Conservation (phyloP, 2,329 filamentous ascomycete species). For the Beauveria caledonica region DNA sequence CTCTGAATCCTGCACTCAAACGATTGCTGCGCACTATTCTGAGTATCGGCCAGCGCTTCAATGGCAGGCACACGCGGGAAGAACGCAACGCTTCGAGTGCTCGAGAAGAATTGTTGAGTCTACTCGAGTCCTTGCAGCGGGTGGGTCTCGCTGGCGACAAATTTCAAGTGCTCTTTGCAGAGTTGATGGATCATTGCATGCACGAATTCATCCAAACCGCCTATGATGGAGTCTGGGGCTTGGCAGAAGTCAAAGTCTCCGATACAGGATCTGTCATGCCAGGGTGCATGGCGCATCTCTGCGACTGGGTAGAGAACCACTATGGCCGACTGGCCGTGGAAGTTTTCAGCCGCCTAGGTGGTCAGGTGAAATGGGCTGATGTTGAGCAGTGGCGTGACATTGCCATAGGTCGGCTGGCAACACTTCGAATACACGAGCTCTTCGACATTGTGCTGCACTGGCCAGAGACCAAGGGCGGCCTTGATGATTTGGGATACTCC, state of each 20-base stretch:
- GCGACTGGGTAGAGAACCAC: slow-evolving; percentile 59
- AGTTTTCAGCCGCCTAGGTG: slow-evolving; percentile 43
- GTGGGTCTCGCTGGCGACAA: slow-evolving; percentile 62
- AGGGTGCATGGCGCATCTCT: slow-evolving; percentile 50
- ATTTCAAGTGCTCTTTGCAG: slow-evolving; percentile 64
- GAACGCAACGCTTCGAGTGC: slow-evolving; percentile 28
- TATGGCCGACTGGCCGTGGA: slow-evolving; percentile 58
- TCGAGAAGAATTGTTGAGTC: slow-evolving; percentile 42
- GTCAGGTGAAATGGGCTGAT: slow-evolving; percentile 43
- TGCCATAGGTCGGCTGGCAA: slow-evolving; percentile 59
- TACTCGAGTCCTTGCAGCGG: slow-evolving; percentile 51
- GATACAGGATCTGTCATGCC: slow-evolving; percentile 28
- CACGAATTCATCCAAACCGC: slow-evolving; percentile 51
- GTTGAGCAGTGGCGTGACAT: slow-evolving; percentile 64
- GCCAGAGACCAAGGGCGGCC: slow-evolving; percentile 61
- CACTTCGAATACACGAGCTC: slow-evolving; percentile 60
- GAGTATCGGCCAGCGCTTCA: slow-evolving; percentile 18
- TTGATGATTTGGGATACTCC: slow-evolving; percentile 65
- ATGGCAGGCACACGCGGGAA: slow-evolving; percentile 15
- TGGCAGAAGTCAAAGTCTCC: slow-evolving; percentile 16
- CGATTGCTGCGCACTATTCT: slow-evolving; percentile 45
- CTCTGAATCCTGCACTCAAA: slow-evolving; percentile 46
- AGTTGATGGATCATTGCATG: slow-evolving; percentile 61
- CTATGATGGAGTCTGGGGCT: slow-evolving; percentile 55
- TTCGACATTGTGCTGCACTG: slow-evolving; percentile 74